phyloP scores from a whole-genome alignment of 768 basidiomycete species.

The Russula sp. region DNA sequence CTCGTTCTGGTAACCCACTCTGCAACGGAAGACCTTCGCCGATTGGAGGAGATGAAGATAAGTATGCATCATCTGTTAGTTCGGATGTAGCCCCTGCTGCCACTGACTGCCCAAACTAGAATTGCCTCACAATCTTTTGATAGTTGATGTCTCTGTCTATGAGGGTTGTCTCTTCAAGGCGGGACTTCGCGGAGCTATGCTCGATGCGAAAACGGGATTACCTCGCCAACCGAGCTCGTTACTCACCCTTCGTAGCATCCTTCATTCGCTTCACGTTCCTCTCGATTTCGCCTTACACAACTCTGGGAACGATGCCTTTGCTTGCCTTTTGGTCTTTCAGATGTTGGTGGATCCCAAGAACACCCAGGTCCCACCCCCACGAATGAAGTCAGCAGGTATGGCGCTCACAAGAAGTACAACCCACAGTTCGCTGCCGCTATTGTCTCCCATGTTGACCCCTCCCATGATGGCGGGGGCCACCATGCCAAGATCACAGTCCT shows the following conservation, averaged over 20 bases:
- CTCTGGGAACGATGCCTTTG: slow-evolving; percentile 74
- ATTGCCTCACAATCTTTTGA: slow-evolving; percentile 64
- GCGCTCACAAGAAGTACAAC: neutral
- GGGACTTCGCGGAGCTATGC: slow-evolving; percentile 54
- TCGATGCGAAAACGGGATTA: slow-evolving; percentile 49
- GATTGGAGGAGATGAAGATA: slow-evolving; percentile 73
- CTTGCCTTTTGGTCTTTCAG: slow-evolving; percentile 62
- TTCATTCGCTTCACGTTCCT: slow-evolving; percentile 50
- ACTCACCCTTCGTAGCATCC: slow-evolving; percentile 54
- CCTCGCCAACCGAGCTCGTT: slow-evolving; percentile 44
- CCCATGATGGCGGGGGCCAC: neutral
- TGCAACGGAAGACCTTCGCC: slow-evolving; percentile 46
- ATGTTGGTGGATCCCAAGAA: slow-evolving; percentile 52
- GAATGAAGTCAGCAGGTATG: neutral
- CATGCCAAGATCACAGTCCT: slow-evolving; percentile 10
- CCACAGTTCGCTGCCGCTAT: slow-evolving; percentile 9
- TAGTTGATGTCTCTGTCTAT: slow-evolving; percentile 55
- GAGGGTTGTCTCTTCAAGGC: slow-evolving; percentile 55
- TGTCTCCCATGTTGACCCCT: slow-evolving; percentile 16
- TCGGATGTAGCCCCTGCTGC: neutral
- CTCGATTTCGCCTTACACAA: slow-evolving; percentile 49
- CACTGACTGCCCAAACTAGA: slow-evolving; percentile 33
- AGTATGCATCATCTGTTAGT: slow-evolving; percentile 39
- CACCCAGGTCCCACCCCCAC: slow-evolving; percentile 28
- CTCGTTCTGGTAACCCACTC: slow-evolving; percentile 69